Percentiles rank a stretch among this genome's conserved stretches.
These are phyloP conservation scores for Aspergillus wentii DNA, from an alignment of 495 filamentous ascomycete genomes.

Conservation along the genomic window DNA sequence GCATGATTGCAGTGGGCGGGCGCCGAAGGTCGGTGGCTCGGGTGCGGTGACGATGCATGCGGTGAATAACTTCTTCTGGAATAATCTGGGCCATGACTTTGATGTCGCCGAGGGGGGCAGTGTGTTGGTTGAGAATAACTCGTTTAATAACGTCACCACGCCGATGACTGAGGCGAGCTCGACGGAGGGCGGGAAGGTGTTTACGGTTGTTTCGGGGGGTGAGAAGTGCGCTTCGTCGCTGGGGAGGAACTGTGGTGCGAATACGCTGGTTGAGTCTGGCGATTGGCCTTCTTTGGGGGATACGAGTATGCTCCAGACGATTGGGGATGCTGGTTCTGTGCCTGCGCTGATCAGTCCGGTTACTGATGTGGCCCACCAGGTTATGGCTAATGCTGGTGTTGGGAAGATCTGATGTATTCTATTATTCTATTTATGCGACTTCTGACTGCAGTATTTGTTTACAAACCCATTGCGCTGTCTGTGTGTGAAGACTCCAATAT, in stretches of 20 bases:
- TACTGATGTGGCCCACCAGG: slow-evolving; percentile 5
- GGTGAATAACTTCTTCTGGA: slow-evolving; percentile 19
- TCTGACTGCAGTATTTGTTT: too few relatives aligned
- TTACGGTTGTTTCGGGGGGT: slow-evolving; percentile 2
- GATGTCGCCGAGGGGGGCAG: slow-evolving; percentile 12
- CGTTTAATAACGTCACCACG: slow-evolving; percentile 9
- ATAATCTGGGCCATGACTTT: slow-evolving; percentile 15
- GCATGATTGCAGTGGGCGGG: slow-evolving; percentile 42
- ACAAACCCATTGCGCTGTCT: slow-evolving; percentile 73
- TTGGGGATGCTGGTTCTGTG: too few relatives aligned
- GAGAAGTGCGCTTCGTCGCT: slow-evolving; percentile 2
- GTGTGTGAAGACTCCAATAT: slow-evolving; percentile 62
- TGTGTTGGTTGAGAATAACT: slow-evolving; percentile 14
- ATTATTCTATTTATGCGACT: background rate
- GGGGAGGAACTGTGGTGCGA: slow-evolving; percentile 12
- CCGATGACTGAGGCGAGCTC: slow-evolving; percentile 7
- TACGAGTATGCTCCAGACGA: too few relatives aligned
- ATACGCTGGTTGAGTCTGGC: slow-evolving; percentile 8
- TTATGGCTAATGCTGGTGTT: slow-evolving; percentile 9
- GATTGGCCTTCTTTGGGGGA: too few relatives aligned
- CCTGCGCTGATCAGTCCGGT: slow-evolving; percentile 3
- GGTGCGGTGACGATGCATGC: too few relatives aligned
- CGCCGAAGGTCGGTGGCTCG: too few relatives aligned
- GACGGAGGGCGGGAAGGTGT: slow-evolving; percentile 2
- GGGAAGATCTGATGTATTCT: slow-evolving; percentile 9